Conservation (phyloP, 345 rosid species). For the Eucalyptus urophylla region DNA sequence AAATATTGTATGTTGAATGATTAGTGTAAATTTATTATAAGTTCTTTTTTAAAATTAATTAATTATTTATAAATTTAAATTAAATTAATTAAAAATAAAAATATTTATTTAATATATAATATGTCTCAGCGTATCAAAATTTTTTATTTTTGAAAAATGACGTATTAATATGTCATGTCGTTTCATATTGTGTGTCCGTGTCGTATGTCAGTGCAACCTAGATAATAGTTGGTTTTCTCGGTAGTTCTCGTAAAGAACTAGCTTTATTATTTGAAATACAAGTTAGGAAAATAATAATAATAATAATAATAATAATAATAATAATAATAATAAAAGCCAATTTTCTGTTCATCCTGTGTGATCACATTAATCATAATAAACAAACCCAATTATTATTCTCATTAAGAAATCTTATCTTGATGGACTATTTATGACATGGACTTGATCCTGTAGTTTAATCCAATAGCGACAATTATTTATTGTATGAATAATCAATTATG, state of each 20-base stretch:
- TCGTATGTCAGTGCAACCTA: too few relatives aligned
- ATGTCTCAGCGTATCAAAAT: rapidly evolving
- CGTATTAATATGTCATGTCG: rapidly evolving
- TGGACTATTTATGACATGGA: not conserved
- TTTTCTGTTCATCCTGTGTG: not conserved
- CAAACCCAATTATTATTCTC: not conserved
- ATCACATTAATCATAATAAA: not conserved
- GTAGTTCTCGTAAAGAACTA: not conserved
- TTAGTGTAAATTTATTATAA: too few relatives aligned
- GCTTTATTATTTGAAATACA: not conserved
- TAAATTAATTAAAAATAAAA: too few relatives aligned
- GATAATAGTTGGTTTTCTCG: not conserved
- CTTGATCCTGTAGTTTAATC: not conserved
- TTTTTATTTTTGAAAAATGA: too few relatives aligned
- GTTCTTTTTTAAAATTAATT: too few relatives aligned
- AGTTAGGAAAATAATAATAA: not conserved
- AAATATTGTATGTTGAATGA: too few relatives aligned
- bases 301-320: not conserved
- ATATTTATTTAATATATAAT: too few relatives aligned
- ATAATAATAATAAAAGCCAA: not conserved
- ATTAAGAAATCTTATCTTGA: not conserved
- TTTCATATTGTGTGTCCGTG: rapidly evolving
- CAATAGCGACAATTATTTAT: not conserved
- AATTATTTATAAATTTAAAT: too few relatives aligned
- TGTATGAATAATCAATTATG: not conserved